These are phyloP conservation scores for Aspergillus avenaceus DNA, from an alignment of 495 filamentous ascomycete species.

Conservation along the genomic window DNA sequence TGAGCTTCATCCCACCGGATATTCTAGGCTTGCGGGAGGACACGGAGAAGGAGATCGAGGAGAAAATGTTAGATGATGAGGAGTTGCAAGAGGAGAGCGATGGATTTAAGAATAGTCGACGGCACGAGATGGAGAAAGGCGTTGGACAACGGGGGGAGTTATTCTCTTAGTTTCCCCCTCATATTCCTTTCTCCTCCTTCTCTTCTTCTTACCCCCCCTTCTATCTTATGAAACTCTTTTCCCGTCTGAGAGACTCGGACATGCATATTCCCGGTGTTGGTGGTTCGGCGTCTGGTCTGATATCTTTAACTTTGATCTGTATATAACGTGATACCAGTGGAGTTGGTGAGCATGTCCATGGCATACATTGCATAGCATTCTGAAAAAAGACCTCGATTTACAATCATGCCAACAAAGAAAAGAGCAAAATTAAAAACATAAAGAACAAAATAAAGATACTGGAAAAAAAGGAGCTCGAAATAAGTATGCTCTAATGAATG, in stretches of 20 bases:
- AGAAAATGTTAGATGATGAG: constrained; percentile 60
- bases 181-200: constrained; percentile 5
- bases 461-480: neutral
- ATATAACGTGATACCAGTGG: neutral
- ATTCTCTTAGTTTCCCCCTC: constrained; percentile 28
- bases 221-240: neutral
- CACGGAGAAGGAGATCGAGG: constrained; percentile 71
- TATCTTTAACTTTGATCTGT: neutral
- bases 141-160: constrained; percentile 39
- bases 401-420: neutral
- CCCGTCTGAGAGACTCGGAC: too few species aligned
- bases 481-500: neutral
- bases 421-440: neutral
- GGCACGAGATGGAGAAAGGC: constrained; percentile 40
- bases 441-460: neutral
- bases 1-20: constrained; percentile 75
- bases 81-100: constrained; percentile 43
- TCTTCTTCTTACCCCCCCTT: neutral
- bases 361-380: neutral
- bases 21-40: constrained; percentile 70
- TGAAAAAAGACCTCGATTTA: constrained; percentile 2
- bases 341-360: neutral
- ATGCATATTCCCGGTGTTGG: constrained; percentile 9
- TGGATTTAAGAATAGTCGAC: constrained; percentile 25
- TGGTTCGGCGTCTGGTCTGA: constrained; percentile 4